phyloP scores from a whole-genome alignment of 208 protist species.

The Leishmania tropica region DNA sequence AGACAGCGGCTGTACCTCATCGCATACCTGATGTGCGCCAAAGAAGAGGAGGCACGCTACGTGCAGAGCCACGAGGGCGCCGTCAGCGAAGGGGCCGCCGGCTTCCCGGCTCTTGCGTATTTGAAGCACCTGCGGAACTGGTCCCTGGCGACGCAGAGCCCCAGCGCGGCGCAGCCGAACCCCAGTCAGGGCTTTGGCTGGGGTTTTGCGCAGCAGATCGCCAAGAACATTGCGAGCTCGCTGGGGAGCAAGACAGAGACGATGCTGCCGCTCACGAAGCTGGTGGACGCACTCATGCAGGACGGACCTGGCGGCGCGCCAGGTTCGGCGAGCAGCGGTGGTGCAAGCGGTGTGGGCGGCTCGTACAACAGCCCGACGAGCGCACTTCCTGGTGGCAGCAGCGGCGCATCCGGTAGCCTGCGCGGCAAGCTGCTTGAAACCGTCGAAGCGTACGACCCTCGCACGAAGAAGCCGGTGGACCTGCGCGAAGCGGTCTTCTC shows the following conservation, averaged over 20 bases:
- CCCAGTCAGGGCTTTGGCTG: constrained; percentile 70
- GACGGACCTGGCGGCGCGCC: constrained; percentile 34
- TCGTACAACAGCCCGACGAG: constrained; percentile 22
- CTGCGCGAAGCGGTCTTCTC: constrained; percentile 71
- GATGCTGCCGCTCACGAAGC: constrained; percentile 84
- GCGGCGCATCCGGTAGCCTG: constrained; percentile 15
- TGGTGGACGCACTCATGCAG: constrained; percentile 85
- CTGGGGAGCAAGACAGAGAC: constrained; percentile 60
- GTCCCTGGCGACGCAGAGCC: constrained; percentile 37
- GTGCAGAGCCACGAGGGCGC: constrained; percentile 37
- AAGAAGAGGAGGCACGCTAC: constrained; percentile 45
- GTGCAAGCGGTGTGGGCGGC: constrained; percentile 6
- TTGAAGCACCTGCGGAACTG: constrained; percentile 82
- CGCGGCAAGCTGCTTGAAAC: constrained; percentile 51
- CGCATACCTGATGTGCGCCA: constrained; percentile 72
- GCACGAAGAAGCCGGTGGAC: constrained; percentile 64
- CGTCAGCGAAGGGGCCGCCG: constrained; percentile 22
- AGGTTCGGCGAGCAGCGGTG: constrained; percentile 21
- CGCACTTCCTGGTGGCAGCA: constrained; percentile 7
- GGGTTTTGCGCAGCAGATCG: constrained; percentile 87
- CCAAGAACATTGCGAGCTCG: constrained; percentile 79
- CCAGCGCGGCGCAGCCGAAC: constrained; percentile 19
- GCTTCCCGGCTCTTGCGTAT: constrained; percentile 77
- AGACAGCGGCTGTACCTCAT: constrained; percentile 83
- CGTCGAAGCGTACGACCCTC: constrained; percentile 76